Evolutionary conservation across 495 filamentous ascomycete species (phyloP).

Genomic region (Hyaloscypha bicolor): DNA sequence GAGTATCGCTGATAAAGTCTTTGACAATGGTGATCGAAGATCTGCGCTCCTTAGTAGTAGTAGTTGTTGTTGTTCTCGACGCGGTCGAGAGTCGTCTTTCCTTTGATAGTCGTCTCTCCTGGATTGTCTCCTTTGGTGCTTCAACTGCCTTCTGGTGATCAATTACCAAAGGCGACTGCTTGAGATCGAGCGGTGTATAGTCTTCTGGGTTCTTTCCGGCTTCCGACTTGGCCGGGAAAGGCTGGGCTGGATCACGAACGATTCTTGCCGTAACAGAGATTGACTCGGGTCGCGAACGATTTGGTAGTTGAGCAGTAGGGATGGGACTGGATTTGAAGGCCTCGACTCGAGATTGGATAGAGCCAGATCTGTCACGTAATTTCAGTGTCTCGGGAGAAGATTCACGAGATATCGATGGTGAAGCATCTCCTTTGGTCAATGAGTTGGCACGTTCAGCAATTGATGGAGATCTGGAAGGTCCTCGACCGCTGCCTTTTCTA

Average conservation of each 20-base stretch:
- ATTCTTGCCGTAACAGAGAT: constrained; percentile 83
- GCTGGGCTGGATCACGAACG: constrained; percentile 57
- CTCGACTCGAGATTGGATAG: constrained; percentile 26
- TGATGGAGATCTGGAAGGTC: constrained; percentile 47
- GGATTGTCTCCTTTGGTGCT: constrained; percentile 27
- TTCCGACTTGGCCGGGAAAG: constrained; percentile 49
- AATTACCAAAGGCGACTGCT: constrained; percentile 71
- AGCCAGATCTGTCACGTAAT: constrained; percentile 27
- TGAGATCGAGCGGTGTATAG: constrained; percentile 57
- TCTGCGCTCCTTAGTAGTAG: constrained; percentile 38
- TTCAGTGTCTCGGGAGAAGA: constrained; percentile 42
- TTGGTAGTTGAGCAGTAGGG: not conserved
- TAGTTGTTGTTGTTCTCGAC: constrained; percentile 21
- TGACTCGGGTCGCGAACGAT: constrained; percentile 59
- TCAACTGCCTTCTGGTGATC: constrained; percentile 59
- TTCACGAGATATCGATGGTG: constrained; percentile 46
- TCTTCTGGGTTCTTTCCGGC: constrained; percentile 36
- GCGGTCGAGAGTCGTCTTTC: constrained; percentile 18
- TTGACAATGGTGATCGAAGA: constrained; percentile 54
- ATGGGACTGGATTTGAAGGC: constrained; percentile 21
- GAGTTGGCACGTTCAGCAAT: constrained; percentile 47
- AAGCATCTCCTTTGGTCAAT: constrained; percentile 35
- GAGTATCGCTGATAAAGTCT: constrained; percentile 54
- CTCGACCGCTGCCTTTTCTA: constrained; percentile 45
- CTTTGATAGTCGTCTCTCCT: constrained; percentile 27